phyloP scores from a whole-genome alignment of 441 rosid genomes.

The Croton setiger region DNA sequence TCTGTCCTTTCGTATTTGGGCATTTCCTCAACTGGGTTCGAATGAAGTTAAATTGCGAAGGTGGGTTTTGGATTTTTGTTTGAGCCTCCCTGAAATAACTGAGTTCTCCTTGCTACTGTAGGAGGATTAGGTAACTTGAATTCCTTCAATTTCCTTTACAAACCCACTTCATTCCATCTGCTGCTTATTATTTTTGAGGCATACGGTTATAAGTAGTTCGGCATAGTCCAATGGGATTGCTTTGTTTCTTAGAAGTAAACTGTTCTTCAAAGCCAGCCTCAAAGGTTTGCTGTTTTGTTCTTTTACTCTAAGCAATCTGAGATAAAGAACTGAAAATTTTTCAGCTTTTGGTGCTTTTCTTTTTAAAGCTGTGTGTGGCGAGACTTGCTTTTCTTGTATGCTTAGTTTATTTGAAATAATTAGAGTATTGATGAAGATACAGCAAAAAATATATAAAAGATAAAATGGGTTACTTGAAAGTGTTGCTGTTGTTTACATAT shows the following conservation, averaged over 20 bases:
- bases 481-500: slow-evolving; percentile 16
- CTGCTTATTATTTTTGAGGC: slow-evolving; percentile 3
- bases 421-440: slow-evolving; percentile 40
- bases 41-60: slow-evolving; percentile 18
- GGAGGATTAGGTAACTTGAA: slow-evolving; percentile 29
- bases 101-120: slow-evolving; percentile 2
- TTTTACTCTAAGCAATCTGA: slow-evolving; percentile 6
- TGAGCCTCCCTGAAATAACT: slow-evolving; percentile 6
- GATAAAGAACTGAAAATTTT: slow-evolving; percentile 17
- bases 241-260: neutral
- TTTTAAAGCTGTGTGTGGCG: slow-evolving; percentile 18
- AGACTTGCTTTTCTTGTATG: slow-evolving; percentile 7
- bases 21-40: slow-evolving; percentile 17
- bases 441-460: slow-evolving; percentile 29
- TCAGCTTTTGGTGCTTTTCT: slow-evolving; percentile 26
- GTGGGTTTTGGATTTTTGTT: slow-evolving; percentile 22
- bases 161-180: slow-evolving; percentile 15
- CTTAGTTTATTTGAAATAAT: slow-evolving; percentile 12
- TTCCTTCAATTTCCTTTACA: slow-evolving; percentile 16
- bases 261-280: too few species aligned
- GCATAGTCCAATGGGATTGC: neutral
- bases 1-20: slow-evolving; percentile 18
- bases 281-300: slow-evolving; percentile 10
- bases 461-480: slow-evolving; percentile 20
- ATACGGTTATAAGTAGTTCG: neutral